phyloP scores from a whole-genome alignment of 257 asterid species.

The Orobanche coerulescens region DNA sequence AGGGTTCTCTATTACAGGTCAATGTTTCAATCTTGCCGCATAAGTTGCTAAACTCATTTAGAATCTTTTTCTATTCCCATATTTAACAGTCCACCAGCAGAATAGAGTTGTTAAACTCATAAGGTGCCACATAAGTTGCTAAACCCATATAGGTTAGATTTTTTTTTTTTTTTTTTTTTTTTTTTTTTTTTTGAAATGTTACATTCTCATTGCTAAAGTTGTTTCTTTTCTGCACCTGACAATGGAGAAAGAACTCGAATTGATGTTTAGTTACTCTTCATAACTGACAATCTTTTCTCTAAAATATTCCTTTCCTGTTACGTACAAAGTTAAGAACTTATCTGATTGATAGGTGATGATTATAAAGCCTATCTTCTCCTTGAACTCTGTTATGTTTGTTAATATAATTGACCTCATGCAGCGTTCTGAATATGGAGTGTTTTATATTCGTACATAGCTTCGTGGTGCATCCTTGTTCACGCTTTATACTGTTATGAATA shows the following conservation, averaged over 20 bases:
- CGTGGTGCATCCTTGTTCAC: constrained; percentile 1
- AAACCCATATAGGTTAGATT: too few species aligned
- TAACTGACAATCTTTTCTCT: background rate
- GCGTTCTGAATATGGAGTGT: constrained; percentile 10
- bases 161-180: too few species aligned
- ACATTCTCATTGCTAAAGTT: too few species aligned
- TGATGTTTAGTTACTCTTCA: constrained; percentile 11
- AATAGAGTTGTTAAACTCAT: too few species aligned
- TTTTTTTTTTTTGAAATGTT: too few species aligned
- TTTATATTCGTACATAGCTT: background rate
- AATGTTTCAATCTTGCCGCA: constrained; percentile 18
- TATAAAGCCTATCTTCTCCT: background rate
- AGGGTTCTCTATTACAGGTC: constrained; percentile 70
- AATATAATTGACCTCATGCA: background rate
- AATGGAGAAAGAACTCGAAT: background rate
- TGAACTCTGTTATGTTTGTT: constrained; percentile 1
- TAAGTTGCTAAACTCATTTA: background rate
- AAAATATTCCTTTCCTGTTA: background rate
- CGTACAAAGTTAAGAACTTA: background rate
- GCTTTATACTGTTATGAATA: constrained; percentile 28
- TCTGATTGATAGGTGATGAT: background rate
- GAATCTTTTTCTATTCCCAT: background rate
- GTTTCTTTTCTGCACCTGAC: background rate
- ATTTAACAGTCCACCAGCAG: background rate
- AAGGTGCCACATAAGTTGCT: too few species aligned